Evolutionary conservation across 2,329 filamentous ascomycete species (phyloP).

Genomic region (Emmonsia crescens): DNA sequence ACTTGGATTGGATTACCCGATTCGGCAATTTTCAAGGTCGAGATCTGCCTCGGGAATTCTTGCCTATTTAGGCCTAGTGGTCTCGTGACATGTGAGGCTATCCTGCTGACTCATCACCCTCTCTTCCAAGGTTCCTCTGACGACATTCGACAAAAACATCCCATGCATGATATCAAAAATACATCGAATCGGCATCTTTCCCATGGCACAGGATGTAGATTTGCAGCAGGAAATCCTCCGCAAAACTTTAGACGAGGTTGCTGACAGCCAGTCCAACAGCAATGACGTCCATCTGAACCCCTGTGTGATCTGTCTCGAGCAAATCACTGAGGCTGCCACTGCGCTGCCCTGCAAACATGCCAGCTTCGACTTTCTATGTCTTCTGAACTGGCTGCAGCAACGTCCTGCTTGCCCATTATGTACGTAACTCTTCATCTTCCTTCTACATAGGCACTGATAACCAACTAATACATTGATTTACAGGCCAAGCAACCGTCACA

Average conservation of each 20-base stretch:
- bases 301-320: constrained; percentile 82
- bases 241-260: constrained; percentile 36
- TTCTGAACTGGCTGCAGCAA: constrained; percentile 69
- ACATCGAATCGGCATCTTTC: not conserved
- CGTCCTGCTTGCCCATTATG: constrained; percentile 69
- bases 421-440: constrained; percentile 34
- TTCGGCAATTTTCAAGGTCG: not conserved
- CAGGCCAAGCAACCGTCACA: constrained; percentile 43
- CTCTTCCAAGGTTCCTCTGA: not conserved
- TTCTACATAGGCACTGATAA: not conserved
- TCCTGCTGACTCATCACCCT: not conserved
- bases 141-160: not conserved
- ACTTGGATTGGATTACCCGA: not conserved
- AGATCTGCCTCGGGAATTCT: not conserved
- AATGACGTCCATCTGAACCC: constrained; percentile 32
- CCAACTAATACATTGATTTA: constrained; percentile 3
- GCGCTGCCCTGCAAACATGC: constrained; percentile 67
- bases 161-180: no score
- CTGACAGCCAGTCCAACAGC: constrained; percentile 22
- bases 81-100: not conserved
- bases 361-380: constrained; percentile 76
- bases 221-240: constrained; percentile 35
- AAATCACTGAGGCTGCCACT: constrained; percentile 59
- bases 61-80: not conserved
- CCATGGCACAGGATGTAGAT: constrained; percentile 32